A percentile compares a stretch with the other conserved stretches of the same genome.
These are phyloP conservation scores for Spathaspora passalidarum DNA, from an alignment of 805 yeast species.

Conservation along the genomic window DNA sequence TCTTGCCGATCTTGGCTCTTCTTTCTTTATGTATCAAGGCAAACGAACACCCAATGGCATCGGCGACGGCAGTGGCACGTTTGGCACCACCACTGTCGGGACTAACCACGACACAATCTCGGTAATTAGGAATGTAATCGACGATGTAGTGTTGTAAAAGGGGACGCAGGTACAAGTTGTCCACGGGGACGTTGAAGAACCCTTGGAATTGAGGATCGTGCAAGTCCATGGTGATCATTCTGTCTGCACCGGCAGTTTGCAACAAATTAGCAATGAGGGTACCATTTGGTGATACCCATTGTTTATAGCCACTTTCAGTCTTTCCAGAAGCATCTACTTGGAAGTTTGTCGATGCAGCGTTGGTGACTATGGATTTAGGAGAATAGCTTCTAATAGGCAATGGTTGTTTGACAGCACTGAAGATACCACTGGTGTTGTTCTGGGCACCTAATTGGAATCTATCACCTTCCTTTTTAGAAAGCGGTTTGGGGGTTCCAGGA, in stretches of 20 bases:
- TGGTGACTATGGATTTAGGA: conserved; percentile 29
- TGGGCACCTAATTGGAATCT: conserved; percentile 8
- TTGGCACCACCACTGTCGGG: conserved; percentile 99
- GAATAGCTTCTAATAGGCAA: conserved; percentile 8
- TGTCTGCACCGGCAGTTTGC: conserved; percentile 93
- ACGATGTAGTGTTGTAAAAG: conserved; percentile 80
- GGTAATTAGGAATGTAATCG: conserved; percentile 72
- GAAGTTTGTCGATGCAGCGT: conserved; percentile 30
- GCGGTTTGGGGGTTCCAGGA: conserved; percentile 50
- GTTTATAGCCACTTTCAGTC: conserved; percentile 70
- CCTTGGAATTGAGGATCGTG: conserved; percentile 99
- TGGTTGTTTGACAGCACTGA: conserved; percentile 6
- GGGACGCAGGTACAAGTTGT: conserved; percentile 87
- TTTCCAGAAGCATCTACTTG: conserved; percentile 35
- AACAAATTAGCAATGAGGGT: conserved; percentile 84
- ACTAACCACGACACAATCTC: conserved; percentile 85
- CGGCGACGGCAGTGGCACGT: conserved; percentile 93
- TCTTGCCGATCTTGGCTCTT: conserved; percentile 44
- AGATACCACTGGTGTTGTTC: not conserved
- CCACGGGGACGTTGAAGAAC: conserved; percentile 93
- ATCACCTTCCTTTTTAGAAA: conserved; percentile 19
- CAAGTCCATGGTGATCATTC: conserved; percentile 94
- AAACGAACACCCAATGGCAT: conserved; percentile 79
- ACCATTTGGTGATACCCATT: conserved; percentile 96
- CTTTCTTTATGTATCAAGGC: conserved; percentile 96